These are phyloP conservation scores for Penicillium argentinense DNA, from an alignment of 495 filamentous ascomycete species.

Conservation along the genomic window DNA sequence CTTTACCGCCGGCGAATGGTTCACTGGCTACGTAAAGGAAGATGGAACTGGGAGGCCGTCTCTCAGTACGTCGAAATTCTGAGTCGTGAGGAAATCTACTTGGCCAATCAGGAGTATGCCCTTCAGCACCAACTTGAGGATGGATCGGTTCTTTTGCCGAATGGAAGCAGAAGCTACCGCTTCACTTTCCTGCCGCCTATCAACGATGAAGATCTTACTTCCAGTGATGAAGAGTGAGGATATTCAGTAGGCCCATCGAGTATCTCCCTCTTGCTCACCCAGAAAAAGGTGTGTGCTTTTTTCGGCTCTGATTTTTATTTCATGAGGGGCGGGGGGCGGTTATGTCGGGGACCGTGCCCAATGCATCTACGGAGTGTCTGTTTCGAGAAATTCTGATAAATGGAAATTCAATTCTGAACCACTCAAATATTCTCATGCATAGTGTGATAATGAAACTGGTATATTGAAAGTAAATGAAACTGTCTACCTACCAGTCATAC, in stretches of 20 bases:
- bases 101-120: constrained; percentile 18
- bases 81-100: constrained; percentile 13
- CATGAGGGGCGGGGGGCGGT: too few species aligned
- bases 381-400: too few species aligned
- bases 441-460: too few species aligned
- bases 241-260: too few species aligned
- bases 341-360: too few species aligned
- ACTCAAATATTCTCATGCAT: too few species aligned
- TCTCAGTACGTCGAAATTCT: constrained; percentile 8
- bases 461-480: too few species aligned
- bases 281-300: too few species aligned
- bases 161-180: constrained; percentile 5
- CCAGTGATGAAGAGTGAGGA: constrained; percentile 7
- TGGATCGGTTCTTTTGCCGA: constrained; percentile 14
- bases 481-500: constrained; percentile 23
- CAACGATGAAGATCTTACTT: constrained; percentile 16
- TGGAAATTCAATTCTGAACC: too few species aligned
- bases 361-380: too few species aligned
- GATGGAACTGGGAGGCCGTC: constrained; percentile 12
- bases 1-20: constrained; percentile 15
- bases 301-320: too few species aligned
- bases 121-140: constrained; percentile 10
- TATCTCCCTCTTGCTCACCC: too few species aligned
- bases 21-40: constrained; percentile 11
- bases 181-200: constrained; percentile 13